Evolutionary conservation across 352 stramenopile species (phyloP).

Genomic region (Elongisporangium anandrum): DNA sequence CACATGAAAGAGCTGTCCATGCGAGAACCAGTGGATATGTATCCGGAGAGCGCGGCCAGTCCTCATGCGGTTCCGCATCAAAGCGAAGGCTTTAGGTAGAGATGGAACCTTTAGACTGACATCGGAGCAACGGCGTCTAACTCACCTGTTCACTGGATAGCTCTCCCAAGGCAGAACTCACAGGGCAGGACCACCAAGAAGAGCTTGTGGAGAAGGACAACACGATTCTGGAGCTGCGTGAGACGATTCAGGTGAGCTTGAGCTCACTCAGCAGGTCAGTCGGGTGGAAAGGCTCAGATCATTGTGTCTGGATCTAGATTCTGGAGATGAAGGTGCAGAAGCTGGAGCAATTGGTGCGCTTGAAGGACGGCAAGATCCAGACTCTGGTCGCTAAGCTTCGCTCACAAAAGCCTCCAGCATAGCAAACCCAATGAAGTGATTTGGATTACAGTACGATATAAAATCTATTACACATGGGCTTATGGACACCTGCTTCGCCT

Average conservation of each 20-base stretch:
- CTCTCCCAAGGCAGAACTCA: background rate
- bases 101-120: background rate
- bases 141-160: background rate
- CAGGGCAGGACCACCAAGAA: constrained; percentile 5
- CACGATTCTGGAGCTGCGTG: constrained; percentile 78
- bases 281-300: background rate
- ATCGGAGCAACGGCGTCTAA: background rate
- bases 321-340: constrained; percentile 95
- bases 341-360: constrained; percentile 91
- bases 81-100: background rate
- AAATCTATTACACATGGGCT: background rate
- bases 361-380: constrained; percentile 94
- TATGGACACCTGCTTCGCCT: background rate
- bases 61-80: background rate
- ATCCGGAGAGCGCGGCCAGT: background rate
- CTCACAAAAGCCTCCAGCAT: constrained; percentile 58
- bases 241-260: constrained; percentile 71
- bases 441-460: constrained; percentile 1
- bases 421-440: background rate
- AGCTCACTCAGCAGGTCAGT: background rate
- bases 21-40: constrained; percentile 11
- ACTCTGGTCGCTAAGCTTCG: constrained; percentile 82
- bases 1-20: constrained; percentile 26
- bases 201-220: constrained; percentile 72
- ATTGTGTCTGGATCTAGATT: constrained; percentile 43